Conservation (phyloP, 2,329 filamentous ascomycete genomes). For the Coniochaeta sp. region DNA sequence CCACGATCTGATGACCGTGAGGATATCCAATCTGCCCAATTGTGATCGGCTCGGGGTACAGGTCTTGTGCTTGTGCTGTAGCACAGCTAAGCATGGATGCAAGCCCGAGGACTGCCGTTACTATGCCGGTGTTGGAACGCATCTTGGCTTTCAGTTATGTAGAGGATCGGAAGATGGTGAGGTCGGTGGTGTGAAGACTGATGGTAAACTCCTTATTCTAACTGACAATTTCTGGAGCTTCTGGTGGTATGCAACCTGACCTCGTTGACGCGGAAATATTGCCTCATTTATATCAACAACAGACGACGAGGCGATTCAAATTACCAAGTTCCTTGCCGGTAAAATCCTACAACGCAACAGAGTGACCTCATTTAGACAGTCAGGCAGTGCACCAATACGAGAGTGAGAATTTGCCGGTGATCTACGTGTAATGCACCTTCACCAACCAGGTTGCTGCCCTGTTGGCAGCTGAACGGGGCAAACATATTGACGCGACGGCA, state of each 20-base stretch:
- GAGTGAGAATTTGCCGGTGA: background rate
- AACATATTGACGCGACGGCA: background rate
- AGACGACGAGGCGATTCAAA: background rate
- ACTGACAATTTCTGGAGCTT: too few relatives aligned
- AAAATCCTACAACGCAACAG: background rate
- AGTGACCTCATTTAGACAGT: background rate
- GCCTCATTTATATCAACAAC: background rate
- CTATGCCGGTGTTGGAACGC: background rate
- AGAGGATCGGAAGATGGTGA: too few relatives aligned
- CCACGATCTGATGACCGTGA: conserved; percentile 1
- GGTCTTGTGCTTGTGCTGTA: background rate
- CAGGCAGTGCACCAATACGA: background rate
- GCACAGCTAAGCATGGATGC: background rate
- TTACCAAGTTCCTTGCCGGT: background rate
- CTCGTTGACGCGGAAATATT: background rate
- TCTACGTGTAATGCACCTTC: background rate
- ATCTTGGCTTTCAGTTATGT: too few relatives aligned
- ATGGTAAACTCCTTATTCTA: too few relatives aligned
- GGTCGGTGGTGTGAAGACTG: too few relatives aligned
- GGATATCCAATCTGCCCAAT: conserved; percentile 1
- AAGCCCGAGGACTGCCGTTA: background rate
- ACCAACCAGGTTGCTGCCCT: background rate
- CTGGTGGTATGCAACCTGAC: too few relatives aligned
- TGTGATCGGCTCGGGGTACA: conserved; percentile 2
- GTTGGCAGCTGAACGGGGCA: background rate